These are phyloP conservation scores for Pseudoscleropodium purum DNA, from an alignment of 225 moss, liverwort and hornwort species.

Conservation along the genomic window DNA sequence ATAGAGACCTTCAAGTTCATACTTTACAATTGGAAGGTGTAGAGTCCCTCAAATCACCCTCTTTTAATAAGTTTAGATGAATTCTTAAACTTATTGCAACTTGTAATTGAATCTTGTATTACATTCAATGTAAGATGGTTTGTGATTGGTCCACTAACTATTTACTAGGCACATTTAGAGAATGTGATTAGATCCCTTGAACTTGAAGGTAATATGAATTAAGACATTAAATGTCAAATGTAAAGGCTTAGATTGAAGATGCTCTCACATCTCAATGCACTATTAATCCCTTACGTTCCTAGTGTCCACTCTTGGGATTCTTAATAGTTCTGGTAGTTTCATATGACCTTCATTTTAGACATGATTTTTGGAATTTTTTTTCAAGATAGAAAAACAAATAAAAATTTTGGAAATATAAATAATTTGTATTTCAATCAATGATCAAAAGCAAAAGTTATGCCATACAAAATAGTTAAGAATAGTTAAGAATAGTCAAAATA, in stretches of 20 bases:
- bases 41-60: background rate
- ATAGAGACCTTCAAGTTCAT: background rate
- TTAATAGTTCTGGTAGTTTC: rapidly evolving
- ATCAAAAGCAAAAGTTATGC: background rate
- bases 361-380: rapidly evolving
- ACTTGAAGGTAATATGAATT: background rate
- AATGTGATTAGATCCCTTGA: no score
- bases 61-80: background rate
- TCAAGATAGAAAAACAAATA: background rate
- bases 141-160: background rate
- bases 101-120: background rate
- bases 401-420: rapidly evolving
- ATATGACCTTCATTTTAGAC: rapidly evolving
- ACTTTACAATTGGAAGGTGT: background rate
- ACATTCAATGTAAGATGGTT: background rate
- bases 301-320: rapidly evolving
- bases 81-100: background rate
- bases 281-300: no score
- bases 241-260: rapidly evolving
- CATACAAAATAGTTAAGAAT: rapidly evolving
- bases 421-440: background rate
- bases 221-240: background rate
- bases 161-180: background rate
- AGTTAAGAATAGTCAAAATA: no score
- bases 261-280: background rate